Evolutionary conservation across 2,329 filamentous ascomycete species (phyloP), one percentile per base, ranked within the genome.

Genomic region (Botryotinia convoluta): DNA sequence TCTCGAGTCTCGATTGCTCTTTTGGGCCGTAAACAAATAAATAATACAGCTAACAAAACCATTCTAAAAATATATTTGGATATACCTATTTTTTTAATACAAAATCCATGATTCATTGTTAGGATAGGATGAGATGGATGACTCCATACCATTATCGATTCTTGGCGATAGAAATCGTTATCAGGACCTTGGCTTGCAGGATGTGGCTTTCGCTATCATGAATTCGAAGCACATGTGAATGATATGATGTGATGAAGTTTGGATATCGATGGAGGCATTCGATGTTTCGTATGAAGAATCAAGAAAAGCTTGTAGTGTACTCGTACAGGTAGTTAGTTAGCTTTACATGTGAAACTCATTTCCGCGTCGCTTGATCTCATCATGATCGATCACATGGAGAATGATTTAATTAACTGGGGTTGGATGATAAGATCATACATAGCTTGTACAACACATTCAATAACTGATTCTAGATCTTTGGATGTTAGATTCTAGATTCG

Each of bases 101-200:
- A 9, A n/a, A 37, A n/a, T 51, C 18, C 44, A 67, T 48, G 14
- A 37, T 37, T 51, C 44, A n/a, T 57, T 4, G 22, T 51, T 51
- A 9, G 61, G 42, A 44, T 44, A 44, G 16, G 18, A 44, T 44
- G 42, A 44, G 42, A 60, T 7, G 61, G 29, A 67, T 67, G 64
- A 57, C 35, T 68, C 42, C 64, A 57, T 42, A 42, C 16, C 35
- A 22, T n/a, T 54, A 18, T n/a, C 20, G 10, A 29, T 57, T 29
- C 32, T 67, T 67, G 45, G 64, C 45, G 22, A 37, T 29, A 4
- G 18, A 37, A 39, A 67, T 54, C 32, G 14, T 67, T 29, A 37
- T 37, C 48, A 42, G 39, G 26, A 57, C 39, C 48, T 68, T 68
- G 64, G 45, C 64, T 39, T 68, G 35, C 35, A 68, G 64, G 20